phyloP scores from a whole-genome alignment of 148 eudicot species.

The Fagopyrum homotropicum region DNA sequence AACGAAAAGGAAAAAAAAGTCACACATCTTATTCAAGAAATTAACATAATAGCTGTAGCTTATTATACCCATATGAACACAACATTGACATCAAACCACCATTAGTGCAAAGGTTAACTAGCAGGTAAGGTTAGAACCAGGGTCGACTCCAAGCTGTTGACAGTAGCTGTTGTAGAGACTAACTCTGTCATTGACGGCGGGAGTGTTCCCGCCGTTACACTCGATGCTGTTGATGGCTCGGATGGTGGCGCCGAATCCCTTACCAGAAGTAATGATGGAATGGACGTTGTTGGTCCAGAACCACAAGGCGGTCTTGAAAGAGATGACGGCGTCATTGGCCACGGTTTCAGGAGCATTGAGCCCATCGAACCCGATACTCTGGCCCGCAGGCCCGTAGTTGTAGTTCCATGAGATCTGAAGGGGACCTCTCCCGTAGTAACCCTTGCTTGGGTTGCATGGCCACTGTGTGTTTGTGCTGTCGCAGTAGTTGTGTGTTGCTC shows the following conservation, averaged over 20 bases:
- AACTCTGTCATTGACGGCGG: constrained; percentile 24
- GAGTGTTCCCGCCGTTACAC: constrained; percentile 26
- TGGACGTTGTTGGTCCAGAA: constrained; percentile 40
- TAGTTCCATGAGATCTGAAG: constrained; percentile 40
- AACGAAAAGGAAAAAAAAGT: no score
- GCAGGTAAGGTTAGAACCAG: constrained; percentile 27
- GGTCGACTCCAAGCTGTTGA: constrained; percentile 35
- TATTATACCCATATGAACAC: no score
- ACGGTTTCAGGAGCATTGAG: constrained; percentile 33
- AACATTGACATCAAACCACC: no score
- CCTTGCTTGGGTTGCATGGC: constrained; percentile 25
- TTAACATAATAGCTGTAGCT: no score
- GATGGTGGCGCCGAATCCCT: constrained; percentile 37
- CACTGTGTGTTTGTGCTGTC: constrained; percentile 21
- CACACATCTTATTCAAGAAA: no score
- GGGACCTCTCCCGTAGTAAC: constrained; percentile 36
- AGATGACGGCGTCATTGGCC: constrained; percentile 20
- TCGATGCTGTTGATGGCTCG: constrained; percentile 29
- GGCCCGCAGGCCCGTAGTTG: constrained; percentile 39
- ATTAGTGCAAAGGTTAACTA: neutral
- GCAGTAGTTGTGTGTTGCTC: constrained; percentile 40
- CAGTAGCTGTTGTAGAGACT: constrained; percentile 25
- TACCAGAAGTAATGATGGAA: constrained; percentile 15
- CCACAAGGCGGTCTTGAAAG: constrained; percentile 40
- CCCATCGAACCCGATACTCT: constrained; percentile 42